Evolutionary conservation across 2,329 filamentous ascomycete genomes (phyloP).

Genomic region (Lachnellula occidentalis): DNA sequence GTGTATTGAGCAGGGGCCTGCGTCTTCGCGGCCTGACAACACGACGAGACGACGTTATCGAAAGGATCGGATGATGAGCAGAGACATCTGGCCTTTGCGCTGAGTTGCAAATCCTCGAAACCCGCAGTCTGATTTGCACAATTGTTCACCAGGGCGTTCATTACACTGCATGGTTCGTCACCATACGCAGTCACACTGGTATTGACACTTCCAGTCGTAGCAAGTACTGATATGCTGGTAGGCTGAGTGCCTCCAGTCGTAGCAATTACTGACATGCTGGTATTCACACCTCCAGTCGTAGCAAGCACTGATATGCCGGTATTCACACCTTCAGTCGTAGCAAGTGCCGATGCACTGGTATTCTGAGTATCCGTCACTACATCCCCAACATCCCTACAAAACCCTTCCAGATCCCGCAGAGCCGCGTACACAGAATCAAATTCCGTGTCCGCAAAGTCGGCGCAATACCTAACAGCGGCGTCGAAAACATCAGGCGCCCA

Average conservation of each 20-base stretch:
- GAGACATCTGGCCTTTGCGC: slow-evolving; percentile 2
- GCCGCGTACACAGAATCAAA: slow-evolving; percentile 11
- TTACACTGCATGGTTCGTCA: background rate
- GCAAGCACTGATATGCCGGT: background rate
- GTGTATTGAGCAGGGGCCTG: background rate
- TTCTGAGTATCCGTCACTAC: slow-evolving; percentile 19
- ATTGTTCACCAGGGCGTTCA: background rate
- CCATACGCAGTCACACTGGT: background rate
- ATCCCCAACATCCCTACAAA: slow-evolving; percentile 22
- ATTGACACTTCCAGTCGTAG: too few species aligned
- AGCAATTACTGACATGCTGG: too few species aligned
- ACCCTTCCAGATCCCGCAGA: slow-evolving; percentile 16
- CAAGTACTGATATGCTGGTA: too few species aligned
- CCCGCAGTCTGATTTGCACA: slow-evolving; percentile 1
- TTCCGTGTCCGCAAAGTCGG: slow-evolving; percentile 15
- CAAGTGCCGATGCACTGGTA: background rate
- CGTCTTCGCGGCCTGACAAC: background rate
- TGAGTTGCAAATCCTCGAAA: background rate
- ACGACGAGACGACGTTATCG: background rate
- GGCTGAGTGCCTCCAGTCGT: too few species aligned
- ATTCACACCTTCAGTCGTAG: background rate
- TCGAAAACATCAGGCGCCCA: slow-evolving; percentile 25
- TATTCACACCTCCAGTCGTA: too few species aligned
- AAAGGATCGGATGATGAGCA: slow-evolving; percentile 1
- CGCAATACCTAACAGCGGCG: slow-evolving; percentile 19